Evolutionary conservation across 1,284 basidiomycete genomes (phyloP).

Genomic region (Stereum hirsutum): DNA sequence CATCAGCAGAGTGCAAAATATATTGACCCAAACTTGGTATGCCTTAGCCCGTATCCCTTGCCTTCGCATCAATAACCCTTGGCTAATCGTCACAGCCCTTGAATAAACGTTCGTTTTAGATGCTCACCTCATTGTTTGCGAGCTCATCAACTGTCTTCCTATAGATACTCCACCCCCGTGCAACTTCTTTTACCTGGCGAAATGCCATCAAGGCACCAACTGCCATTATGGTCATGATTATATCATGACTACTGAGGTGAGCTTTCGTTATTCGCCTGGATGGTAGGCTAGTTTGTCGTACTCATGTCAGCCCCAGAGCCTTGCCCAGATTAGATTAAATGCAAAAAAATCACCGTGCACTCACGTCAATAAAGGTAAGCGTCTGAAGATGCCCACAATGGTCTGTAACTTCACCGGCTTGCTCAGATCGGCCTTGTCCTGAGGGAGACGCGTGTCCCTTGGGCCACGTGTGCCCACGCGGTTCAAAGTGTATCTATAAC

Average conservation of each 20-base stretch:
- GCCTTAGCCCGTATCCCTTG: not conserved
- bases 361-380: slow-evolving; percentile 22
- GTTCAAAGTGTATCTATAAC: slow-evolving; percentile 21
- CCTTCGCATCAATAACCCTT: not conserved
- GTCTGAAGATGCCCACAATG: not conserved
- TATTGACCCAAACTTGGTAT: not conserved
- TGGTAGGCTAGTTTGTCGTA: too few species aligned
- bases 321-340: slow-evolving; percentile 23
- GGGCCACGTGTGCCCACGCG: slow-evolving; percentile 24
- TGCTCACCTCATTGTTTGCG: not conserved
- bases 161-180: slow-evolving; percentile 30
- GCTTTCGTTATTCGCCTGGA: too few species aligned
- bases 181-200: slow-evolving; percentile 30
- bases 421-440: slow-evolving; percentile 16
- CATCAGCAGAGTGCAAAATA: not conserved
- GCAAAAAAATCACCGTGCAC: slow-evolving; percentile 33
- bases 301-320: too few species aligned
- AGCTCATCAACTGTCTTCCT: not conserved
- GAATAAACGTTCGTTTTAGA: not conserved
- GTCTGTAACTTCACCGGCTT: not conserved
- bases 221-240: slow-evolving; percentile 34
- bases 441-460: slow-evolving; percentile 22
- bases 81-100: not conserved
- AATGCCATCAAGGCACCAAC: slow-evolving; percentile 23
- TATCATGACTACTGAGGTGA: slow-evolving; percentile 19